Conservation (phyloP, 345 rosid genomes). For the Aurinia saxatilis region DNA sequence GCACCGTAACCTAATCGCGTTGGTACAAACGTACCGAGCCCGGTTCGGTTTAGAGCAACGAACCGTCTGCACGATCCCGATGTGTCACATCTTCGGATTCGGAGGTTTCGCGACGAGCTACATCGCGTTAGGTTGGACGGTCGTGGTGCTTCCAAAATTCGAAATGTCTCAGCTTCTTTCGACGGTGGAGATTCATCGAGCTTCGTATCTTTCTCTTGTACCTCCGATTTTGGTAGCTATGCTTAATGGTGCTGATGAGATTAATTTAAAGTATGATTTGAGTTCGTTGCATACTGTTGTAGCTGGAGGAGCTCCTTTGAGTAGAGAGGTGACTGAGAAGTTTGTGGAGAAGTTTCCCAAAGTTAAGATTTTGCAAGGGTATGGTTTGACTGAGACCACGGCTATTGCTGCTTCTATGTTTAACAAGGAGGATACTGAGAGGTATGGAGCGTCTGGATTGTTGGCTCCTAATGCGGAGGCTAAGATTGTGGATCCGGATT, state of each 20-base stretch:
- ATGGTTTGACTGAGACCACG: conserved; percentile 72
- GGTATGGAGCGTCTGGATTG: conserved; percentile 63
- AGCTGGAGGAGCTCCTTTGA: conserved; percentile 79
- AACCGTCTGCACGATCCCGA: conserved; percentile 78
- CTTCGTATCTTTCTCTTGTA: conserved; percentile 59
- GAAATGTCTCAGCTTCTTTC: conserved; percentile 66
- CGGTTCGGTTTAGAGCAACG: conserved; percentile 40
- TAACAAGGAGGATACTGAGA: conserved; percentile 49
- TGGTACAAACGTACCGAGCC: conserved; percentile 38
- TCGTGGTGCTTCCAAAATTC: conserved; percentile 61
- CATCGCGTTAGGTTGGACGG: conserved; percentile 60
- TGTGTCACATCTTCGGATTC: conserved; percentile 83
- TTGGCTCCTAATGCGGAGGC: conserved; percentile 59
- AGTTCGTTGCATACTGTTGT: conserved; percentile 47
- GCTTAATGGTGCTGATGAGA: conserved; percentile 47
- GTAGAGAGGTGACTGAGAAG: conserved; percentile 64
- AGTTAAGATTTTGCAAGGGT: conserved; percentile 59
- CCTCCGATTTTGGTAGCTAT: conserved; percentile 68
- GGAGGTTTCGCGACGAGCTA: conserved; percentile 58
- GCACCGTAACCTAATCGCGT: conserved; percentile 61
- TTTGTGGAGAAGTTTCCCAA: conserved; percentile 43
- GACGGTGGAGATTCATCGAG: conserved; percentile 44
- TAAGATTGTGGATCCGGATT: conserved; percentile 63
- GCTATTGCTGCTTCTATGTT: conserved; percentile 56
- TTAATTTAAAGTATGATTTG: conserved; percentile 45